Base-by-base conservation (phyloP, 805 yeast species). In the Spathaspora boniae region DNA sequence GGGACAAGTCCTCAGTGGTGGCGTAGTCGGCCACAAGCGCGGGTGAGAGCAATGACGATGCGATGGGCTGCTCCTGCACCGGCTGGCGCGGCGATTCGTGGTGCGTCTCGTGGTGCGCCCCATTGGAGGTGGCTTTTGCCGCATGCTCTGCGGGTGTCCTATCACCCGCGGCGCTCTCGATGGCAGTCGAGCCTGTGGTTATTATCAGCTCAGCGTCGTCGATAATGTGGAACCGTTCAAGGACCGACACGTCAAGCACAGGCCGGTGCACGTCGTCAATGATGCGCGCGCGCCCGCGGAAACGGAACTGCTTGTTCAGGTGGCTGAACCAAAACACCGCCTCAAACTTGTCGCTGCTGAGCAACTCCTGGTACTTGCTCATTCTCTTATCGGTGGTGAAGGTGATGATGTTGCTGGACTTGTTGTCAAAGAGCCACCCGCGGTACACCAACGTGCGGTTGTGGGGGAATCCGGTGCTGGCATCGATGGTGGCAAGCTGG, bases 351-450 rank as follows among this genome's bases (percentile, higher is more conserved):
- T 80, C 74, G 46, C 79, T 71, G 32, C 54, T 47, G 15, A 67
- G 42, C 26, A 76, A 56, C 47, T 83, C 83, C 9, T 60, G 58
- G 48, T 69, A 71, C 56, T 86, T 86, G 33, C 64, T 62, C 67
- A 81, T 78, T 56, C 95, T 65, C 50, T 70, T 68, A 56, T 86
- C 95, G 1, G 93, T 81, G 28, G 82, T 73, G 47, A 82, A 78
- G 1, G 85, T 70, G 34, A 86, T 55, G 9, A 82, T 75, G 49
- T 83, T 86, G 17, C 82, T 80, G 38, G 73, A 67, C 43, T 70
- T 71, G 51, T 84, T 86, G 50, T 76, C 70, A 52, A 86, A 86
- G 33, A 86, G 61, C 57, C 84, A 86, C 6, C 88, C 93, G 32
- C 95, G 69, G 45, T 67, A 76, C 4, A 85, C 76, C 41, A 86